Evolutionary conservation across 306 rosid species (phyloP), one percentile per base, ranked within the genome.

Genomic region (Neltuma alba): DNA sequence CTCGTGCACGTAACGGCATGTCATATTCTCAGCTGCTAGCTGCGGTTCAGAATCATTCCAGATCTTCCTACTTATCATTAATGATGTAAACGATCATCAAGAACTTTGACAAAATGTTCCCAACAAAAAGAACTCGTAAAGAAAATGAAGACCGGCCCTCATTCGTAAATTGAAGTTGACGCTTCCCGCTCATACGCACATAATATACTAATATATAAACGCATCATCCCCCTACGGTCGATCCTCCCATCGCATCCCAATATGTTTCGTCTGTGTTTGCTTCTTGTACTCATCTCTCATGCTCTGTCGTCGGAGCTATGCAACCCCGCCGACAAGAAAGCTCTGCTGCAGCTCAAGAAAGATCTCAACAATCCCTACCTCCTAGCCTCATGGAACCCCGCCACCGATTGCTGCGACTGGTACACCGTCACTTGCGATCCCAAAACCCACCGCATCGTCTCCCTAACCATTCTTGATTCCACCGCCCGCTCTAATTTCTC

Each of bases 331-430:
- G 55, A 48, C 55, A 89, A 92, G 36, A 86, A 84, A 1, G 96
- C 71, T 38, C 89, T 94, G 0, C 92, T 94, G 44, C 79, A 79
- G 72, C 87, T 94, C 74, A 92, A 88, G 74, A 55, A 86, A 23
- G 89, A 89, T 63, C 85, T 94, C 75, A 84, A 88, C 83, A 75
- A 94, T 66, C 96, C 96, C 5, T 89, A 94, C 81, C 23, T 83
- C 7, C 80, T 92, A 7, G 37, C 89, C 81, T 90, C 97, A 0
- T 92, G 94, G 96, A 37, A 94, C 0, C 77, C 96, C 16, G 20
- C 83, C 71, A 70, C 92, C 52, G 98, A 90, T 50, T 90, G 98
- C 70, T 92, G 98, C n/a, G 27, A 72, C 1, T 94, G 98, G 98
- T 81, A 90, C 74, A 18, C 72, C 34, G 89, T 94, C 73, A 6